A percentile compares a stretch with the other conserved stretches of the same genome.
Evolutionary conservation across 169 alveolate species (phyloP).

Genomic region (Nephromyces sp.): DNA sequence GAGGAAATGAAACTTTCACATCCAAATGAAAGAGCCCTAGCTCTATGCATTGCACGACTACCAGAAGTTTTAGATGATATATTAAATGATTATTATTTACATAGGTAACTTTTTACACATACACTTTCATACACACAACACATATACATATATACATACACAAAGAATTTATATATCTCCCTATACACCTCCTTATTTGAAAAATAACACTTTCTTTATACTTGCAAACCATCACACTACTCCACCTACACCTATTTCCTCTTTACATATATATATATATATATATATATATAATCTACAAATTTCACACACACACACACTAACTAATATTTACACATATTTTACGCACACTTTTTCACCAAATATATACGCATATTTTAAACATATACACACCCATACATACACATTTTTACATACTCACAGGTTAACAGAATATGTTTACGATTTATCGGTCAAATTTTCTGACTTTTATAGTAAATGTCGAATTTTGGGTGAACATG

Average conservation of each 20-base stretch:
- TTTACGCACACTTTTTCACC: no score
- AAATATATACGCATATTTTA: no score
- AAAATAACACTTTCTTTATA: not conserved
- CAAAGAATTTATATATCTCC: not conserved
- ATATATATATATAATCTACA: not conserved
- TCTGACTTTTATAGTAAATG: slow-evolving; percentile 86
- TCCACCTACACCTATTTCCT: not conserved
- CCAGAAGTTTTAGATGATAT: slow-evolving; percentile 77
- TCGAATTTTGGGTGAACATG: slow-evolving; percentile 80
- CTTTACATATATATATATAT: no score
- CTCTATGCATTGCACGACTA: slow-evolving; percentile 60
- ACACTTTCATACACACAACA: no score
- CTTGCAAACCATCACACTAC: not conserved
- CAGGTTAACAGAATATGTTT: slow-evolving; percentile 87
- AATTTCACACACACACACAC: not conserved
- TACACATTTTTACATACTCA: no score
- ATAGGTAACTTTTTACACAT: slow-evolving; percentile 37
- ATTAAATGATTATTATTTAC: slow-evolving; percentile 54
- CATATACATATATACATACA: no score
- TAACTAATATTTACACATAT: no score
- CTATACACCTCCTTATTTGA: not conserved
- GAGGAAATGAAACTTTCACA: slow-evolving; percentile 21
- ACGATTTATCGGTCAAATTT: slow-evolving; percentile 80
- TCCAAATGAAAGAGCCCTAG: slow-evolving; percentile 58
- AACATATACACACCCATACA: no score